Evolutionary conservation across 768 basidiomycete genomes (phyloP), one percentile per base, ranked within the genome.

Genomic region (Hericium alpestre): DNA sequence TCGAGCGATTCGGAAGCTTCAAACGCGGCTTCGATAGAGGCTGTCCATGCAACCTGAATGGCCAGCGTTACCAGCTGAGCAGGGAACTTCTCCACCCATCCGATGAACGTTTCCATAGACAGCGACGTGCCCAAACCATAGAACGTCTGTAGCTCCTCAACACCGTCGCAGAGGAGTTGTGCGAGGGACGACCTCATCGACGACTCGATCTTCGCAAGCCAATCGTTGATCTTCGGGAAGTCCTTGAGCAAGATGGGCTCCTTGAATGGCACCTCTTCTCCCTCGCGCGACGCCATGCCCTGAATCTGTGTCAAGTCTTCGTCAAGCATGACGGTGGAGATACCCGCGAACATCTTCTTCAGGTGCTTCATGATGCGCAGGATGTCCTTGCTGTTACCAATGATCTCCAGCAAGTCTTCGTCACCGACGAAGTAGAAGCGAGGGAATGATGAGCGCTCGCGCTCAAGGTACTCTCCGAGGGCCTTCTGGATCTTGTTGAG

Each of bases 261-360:
- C 48, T 82, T 79, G 73, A 98, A 98, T 8, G 69, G 72, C 15
- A 99, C 89, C 67, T 93, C 87, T 70, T 99, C 96, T 43, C 95
- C 96, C 68, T 99, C 96, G 57, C 92, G 79, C 1, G 96, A 98
- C 12, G 90, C 83, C 86, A 98, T 95, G 54, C 90, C 93, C 61
- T 86, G 84, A 56, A 98, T 94, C 66, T 87, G 81, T 4, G 90
- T 86, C 60, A 89, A 68, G 50, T 93, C 92, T 16, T 93, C 90
- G 67, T 96, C 91, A 25, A 98, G 78, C 64, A 75, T 79, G 63
- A 98, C 78, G 0, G 93, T 93, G 1, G 93, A 87, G 40, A 99
- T 87, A 25, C 96, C 96, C 20, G 96, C 96, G 71, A 99, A 99
- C 96, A 99, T 99, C 79, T 99, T 99, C 77, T 97, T 98, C 58